Evolutionary conservation across 2,329 filamentous ascomycete genomes (phyloP), one percentile per base, ranked within the genome.

Genomic region (Chaetomiaceae sp.): DNA sequence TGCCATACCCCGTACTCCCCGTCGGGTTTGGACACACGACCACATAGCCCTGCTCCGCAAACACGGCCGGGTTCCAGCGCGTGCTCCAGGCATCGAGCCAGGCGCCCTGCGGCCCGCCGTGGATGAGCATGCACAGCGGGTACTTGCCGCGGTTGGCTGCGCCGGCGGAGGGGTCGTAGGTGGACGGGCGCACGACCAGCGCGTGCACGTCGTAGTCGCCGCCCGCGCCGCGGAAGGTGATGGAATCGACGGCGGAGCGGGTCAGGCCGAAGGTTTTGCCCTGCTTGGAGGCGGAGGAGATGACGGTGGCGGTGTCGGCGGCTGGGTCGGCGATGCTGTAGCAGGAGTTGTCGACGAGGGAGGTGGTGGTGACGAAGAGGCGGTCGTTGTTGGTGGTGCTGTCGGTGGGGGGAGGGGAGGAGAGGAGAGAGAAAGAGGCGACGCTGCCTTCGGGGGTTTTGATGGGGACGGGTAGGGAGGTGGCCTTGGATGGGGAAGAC

Each of bases 11-110:
- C 5, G 86, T 89, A 58, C 81, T 86, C 15, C 88, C 88, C 0
- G 87, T 93, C 8, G 86, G 86, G 62, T 95, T 95, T 9, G 88
- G 86, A 40, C 81, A 76, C 38, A 95, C 80, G 18, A 85, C 86
- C 3, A 95, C 76, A 60, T 93, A 95, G 37, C 88, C 88, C 66
- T 91, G 86, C 63, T 94, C 88, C 3, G 88, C 88, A 60, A 88
- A 94, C 9, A 91, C 76, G 49, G 86, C 86, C 2, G 86, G 84
- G 61, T 94, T 94, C 88, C 88, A 95, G 15, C 88, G 74, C 2
- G 83, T 88, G 62, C 78, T 84, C 86, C 88, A 94, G 22, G 75
- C 71, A 58, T 93, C 84, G 26, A 65, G 69, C 83, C 86, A 91
- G 0, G 86, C 79, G 18, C 82, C 79, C 62, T 93, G 86, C 0